Conservation (phyloP, 495 filamentous ascomycete genomes). For the Lichina pygmaea region DNA sequence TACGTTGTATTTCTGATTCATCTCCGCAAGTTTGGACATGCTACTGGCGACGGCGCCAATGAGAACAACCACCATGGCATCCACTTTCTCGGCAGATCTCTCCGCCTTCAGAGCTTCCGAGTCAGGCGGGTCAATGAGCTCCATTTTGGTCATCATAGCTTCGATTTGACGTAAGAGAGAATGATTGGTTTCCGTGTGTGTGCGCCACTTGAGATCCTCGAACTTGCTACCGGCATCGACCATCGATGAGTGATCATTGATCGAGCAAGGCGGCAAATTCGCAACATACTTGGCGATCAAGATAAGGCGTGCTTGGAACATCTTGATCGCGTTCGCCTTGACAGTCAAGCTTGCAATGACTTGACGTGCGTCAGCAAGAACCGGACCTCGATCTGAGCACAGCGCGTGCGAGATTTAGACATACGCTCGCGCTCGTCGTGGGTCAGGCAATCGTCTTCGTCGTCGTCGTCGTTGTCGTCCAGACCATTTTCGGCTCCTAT, state of each 20-base stretch:
- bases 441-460: conserved; percentile 20
- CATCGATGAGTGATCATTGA: too few relatives aligned
- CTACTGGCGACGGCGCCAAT: too few relatives aligned
- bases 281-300: conserved; percentile 62
- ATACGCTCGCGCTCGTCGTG: neutral
- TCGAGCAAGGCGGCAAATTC: conserved; percentile 31
- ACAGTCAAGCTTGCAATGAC: conserved; percentile 49
- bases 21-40: too few relatives aligned
- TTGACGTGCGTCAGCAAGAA: conserved; percentile 5
- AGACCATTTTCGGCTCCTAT: conserved; percentile 91
- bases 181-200: conserved; percentile 13
- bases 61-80: too few relatives aligned
- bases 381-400: too few relatives aligned
- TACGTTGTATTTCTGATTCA: too few relatives aligned
- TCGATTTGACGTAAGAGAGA: conserved; percentile 37
- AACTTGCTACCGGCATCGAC: too few relatives aligned
- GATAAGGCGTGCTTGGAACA: conserved; percentile 60
- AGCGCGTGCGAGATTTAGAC: neutral
- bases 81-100: too few relatives aligned
- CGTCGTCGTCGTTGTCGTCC: conserved; percentile 25
- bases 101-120: too few relatives aligned
- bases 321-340: conserved; percentile 75
- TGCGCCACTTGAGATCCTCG: neutral
- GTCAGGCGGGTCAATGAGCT: too few relatives aligned
- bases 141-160: conserved; percentile 18